phyloP scores from a whole-genome alignment of 495 filamentous ascomycete genomes.

The Penicillium taxi region DNA sequence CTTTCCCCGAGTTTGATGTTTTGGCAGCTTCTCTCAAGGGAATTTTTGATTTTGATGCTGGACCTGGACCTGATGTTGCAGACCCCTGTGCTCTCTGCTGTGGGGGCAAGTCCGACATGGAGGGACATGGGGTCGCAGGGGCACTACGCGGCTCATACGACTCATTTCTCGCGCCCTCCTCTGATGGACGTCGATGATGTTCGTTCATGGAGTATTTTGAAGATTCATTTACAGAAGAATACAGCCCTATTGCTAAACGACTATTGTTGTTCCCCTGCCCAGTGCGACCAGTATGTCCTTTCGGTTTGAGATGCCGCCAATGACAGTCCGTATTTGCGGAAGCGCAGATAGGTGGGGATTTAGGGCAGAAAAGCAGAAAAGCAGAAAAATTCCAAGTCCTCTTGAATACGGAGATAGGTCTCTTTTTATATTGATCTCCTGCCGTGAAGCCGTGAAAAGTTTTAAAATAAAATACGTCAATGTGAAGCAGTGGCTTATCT shows the following conservation, averaged over 20 bases:
- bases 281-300: conserved; percentile 11
- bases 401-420: too few relatives aligned
- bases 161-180: conserved; percentile 5
- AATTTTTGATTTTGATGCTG: conserved; percentile 4
- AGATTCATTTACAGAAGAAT: conserved; percentile 4
- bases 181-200: conserved; percentile 4
- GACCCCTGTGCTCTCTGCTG: too few relatives aligned
- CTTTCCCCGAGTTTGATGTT: conserved; percentile 20
- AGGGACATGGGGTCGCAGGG: conserved; percentile 10
- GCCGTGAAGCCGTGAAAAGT: too few relatives aligned
- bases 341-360: conserved; percentile 11
- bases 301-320: conserved; percentile 19
- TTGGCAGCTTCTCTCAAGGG: conserved; percentile 4
- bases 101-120: too few relatives aligned
- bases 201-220: conserved; percentile 4
- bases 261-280: conserved; percentile 5
- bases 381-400: too few relatives aligned
- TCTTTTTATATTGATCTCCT: too few relatives aligned
- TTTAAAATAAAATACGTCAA: too few relatives aligned
- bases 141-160: conserved; percentile 11
- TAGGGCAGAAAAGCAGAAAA: too few relatives aligned
- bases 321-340: conserved; percentile 12
- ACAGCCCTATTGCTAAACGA: conserved; percentile 2
- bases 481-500: too few relatives aligned
- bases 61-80: conserved; percentile 1